These are phyloP conservation scores for Termitomyces sp. DNA, from an alignment of 768 basidiomycete genomes.

Conservation along the genomic window DNA sequence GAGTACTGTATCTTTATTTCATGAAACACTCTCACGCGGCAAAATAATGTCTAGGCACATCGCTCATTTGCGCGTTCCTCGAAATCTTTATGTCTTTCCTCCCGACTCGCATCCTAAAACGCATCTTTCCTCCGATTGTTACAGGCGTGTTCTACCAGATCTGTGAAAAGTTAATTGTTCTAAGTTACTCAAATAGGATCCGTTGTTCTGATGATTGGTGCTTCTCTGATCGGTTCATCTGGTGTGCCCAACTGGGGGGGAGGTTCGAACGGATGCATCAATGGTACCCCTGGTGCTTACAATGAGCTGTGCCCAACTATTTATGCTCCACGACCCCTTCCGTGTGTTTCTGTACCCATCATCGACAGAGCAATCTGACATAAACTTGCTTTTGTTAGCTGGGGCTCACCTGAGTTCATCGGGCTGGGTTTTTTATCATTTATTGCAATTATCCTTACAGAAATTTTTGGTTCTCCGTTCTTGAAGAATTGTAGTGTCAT, in stretches of 20 bases:
- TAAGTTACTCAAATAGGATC: conserved; percentile 40
- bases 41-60: conserved; percentile 46
- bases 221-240: conserved; percentile 67
- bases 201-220: conserved; percentile 78
- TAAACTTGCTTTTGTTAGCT: conserved; percentile 29
- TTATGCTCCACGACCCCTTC: conserved; percentile 62
- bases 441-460: conserved; percentile 67
- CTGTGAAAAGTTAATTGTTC: not conserved
- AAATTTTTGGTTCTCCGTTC: conserved; percentile 83
- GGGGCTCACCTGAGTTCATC: conserved; percentile 81
- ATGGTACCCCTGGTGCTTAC: conserved; percentile 57
- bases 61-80: conserved; percentile 71
- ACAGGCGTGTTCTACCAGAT: conserved; percentile 41
- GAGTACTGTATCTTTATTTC: conserved; percentile 7
- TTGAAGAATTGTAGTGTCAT: conserved; percentile 78
- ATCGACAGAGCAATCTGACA: not conserved
- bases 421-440: conserved; percentile 87
- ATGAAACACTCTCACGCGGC: not conserved
- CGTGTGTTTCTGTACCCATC: conserved; percentile 27
- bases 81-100: conserved; percentile 78
- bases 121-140: conserved; percentile 76
- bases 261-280: conserved; percentile 67
- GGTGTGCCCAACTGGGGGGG: conserved; percentile 84
- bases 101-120: conserved; percentile 55
- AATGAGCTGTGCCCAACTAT: conserved; percentile 72